Evolutionary conservation across 495 filamentous ascomycete species (phyloP).

Genomic region (Aspergillus funiculosus): DNA sequence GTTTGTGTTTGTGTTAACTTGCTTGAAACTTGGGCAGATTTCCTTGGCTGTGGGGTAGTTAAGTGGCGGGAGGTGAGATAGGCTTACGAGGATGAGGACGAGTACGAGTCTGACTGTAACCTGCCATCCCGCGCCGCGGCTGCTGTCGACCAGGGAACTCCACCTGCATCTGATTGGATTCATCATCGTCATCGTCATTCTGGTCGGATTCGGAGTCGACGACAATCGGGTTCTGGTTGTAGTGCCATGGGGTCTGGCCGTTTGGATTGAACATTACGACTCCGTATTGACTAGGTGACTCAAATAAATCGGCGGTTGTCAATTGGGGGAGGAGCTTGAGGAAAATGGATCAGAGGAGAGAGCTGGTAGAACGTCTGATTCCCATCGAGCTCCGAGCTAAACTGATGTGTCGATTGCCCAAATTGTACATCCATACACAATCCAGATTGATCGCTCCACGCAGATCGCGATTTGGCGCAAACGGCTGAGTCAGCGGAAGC

Average conservation of each 20-base stretch:
- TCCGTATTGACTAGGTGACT: too few relatives aligned
- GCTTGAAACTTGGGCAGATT: background rate
- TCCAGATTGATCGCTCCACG: too few relatives aligned
- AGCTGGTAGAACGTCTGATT: too few relatives aligned
- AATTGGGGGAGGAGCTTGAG: too few relatives aligned
- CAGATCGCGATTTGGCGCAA: background rate
- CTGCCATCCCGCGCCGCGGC: background rate
- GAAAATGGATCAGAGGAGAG: too few relatives aligned
- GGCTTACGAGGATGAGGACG: background rate
- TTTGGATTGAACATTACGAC: background rate
- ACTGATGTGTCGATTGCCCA: too few relatives aligned
- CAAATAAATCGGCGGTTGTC: too few relatives aligned
- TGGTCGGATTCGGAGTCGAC: slow-evolving; percentile 1
- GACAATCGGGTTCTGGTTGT: background rate
- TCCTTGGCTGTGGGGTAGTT: background rate
- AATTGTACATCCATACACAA: too few relatives aligned
- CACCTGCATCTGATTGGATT: background rate
- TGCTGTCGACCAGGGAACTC: background rate
- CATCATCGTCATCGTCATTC: background rate
- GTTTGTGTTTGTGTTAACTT: background rate
- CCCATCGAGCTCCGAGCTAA: background rate
- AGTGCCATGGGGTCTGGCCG: background rate
- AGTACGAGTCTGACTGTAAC: too few relatives aligned
- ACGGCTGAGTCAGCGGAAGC: background rate
- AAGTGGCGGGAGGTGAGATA: background rate